Conservation (phyloP, 106 monocot genomes). For the Alisma plantagoaquatica region DNA sequence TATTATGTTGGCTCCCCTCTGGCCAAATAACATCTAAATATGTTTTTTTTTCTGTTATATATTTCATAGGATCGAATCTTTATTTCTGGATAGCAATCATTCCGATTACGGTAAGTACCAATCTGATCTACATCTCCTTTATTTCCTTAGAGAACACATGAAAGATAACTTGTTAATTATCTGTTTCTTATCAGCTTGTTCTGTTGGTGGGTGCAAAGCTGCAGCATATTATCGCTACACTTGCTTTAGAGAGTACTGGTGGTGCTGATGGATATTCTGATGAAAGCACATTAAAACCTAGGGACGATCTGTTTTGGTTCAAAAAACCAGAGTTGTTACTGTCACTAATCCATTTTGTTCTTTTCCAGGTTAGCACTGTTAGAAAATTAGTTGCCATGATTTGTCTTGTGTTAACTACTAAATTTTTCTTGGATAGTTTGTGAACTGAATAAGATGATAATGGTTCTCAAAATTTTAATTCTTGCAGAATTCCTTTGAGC, state of each 20-base stretch:
- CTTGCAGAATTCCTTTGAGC: constrained; percentile 91
- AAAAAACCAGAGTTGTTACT: constrained; percentile 88
- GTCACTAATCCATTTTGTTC: constrained; percentile 84
- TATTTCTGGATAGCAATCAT: constrained; percentile 99
- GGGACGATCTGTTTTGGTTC: constrained; percentile 96
- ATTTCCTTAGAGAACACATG: no score
- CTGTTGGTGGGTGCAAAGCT: constrained; percentile 87
- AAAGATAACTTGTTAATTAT: no score
- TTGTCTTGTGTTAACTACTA: neutral
- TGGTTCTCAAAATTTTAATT: no score
- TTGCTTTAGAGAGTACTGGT: constrained; percentile 70
- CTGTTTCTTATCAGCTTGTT: constrained; percentile 46
- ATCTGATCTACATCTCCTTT: no score
- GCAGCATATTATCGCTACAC: constrained; percentile 84
- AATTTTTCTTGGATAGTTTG: neutral
- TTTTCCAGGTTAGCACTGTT: constrained; percentile 64
- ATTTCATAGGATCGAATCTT: constrained; percentile 75
- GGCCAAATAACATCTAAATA: no score
- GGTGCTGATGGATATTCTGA: constrained; percentile 24
- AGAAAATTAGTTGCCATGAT: neutral
- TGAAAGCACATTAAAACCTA: constrained; percentile 49
- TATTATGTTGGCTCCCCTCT: neutral
- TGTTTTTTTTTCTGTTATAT: no score
- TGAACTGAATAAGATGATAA: neutral
- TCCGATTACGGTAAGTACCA: constrained; percentile 66